Percentiles rank a stretch among this genome's conserved stretches.
These are phyloP conservation scores for Ceratocystis eucalypticola DNA, from an alignment of 2,329 filamentous ascomycete species.

Conservation along the genomic window DNA sequence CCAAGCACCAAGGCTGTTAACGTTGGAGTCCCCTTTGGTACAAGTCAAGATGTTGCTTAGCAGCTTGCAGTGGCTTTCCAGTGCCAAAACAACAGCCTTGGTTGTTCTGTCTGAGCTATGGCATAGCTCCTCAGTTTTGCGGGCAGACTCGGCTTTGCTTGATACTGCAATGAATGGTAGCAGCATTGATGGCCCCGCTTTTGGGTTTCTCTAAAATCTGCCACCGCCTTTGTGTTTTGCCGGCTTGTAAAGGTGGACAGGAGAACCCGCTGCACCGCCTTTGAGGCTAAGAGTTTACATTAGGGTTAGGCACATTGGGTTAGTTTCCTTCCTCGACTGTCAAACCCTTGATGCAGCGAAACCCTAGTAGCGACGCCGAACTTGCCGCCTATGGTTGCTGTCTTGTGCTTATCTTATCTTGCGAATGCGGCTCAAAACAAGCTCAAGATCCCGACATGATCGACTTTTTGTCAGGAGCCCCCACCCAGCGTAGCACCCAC, in stretches of 20 bases:
- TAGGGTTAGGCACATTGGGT: background rate
- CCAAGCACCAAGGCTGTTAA: background rate
- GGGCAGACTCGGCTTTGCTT: background rate
- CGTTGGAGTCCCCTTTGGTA: background rate
- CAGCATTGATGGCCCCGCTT: background rate
- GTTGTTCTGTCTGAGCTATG: background rate
- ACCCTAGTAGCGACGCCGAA: background rate
- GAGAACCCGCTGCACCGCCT: background rate
- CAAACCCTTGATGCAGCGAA: background rate
- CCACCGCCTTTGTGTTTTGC: background rate
- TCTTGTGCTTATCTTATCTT: background rate
- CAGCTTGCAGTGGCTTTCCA: background rate
- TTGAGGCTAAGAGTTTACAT: background rate
- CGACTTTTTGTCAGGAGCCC: background rate
- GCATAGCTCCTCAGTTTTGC: background rate
- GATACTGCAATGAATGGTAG: background rate
- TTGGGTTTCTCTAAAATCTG: background rate
- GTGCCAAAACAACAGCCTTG: background rate
- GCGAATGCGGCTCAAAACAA: constrained; percentile 6
- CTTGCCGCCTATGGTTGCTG: background rate
- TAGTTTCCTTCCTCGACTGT: background rate
- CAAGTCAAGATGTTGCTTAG: background rate
- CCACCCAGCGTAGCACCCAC: background rate
- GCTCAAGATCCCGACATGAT: constrained; percentile 2
- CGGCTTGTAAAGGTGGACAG: background rate